Conservation (phyloP, 1,139 yeast species). For the Debaryomyces subglobosus region DNA sequence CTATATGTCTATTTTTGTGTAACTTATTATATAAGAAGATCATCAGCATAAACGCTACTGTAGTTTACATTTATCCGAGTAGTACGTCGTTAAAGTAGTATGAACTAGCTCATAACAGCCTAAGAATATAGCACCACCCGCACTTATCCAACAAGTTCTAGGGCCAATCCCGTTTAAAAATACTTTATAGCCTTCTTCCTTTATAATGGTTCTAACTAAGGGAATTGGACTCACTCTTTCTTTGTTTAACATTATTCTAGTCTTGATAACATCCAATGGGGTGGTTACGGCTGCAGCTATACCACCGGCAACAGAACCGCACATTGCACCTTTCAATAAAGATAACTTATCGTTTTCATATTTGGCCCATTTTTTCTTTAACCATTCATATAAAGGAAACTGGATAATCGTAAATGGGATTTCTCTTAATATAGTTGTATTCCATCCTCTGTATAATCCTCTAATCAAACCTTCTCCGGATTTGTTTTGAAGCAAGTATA, state of each 20-base stretch:
- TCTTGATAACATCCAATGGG: constrained; percentile 90
- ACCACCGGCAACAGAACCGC: constrained; percentile 96
- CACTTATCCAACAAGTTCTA: constrained; percentile 95
- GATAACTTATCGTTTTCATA: constrained; percentile 46
- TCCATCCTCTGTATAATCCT: constrained; percentile 92
- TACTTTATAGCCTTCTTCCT: constrained; percentile 68
- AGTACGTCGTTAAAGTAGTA: constrained; percentile 18
- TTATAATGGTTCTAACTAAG: constrained; percentile 50
- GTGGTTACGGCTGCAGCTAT: constrained; percentile 93
- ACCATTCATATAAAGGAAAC: constrained; percentile 86
- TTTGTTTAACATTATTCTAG: constrained; percentile 80
- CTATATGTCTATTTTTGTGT: constrained; percentile 4
- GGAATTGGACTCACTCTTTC: constrained; percentile 48
- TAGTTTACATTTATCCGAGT: not conserved
- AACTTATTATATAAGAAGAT: constrained; percentile 1
- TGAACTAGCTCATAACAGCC: constrained; percentile 88
- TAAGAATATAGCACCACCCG: constrained; percentile 96
- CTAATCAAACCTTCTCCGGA: constrained; percentile 76
- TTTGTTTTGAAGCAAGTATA: constrained; percentile 56
- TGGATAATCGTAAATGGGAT: constrained; percentile 95
- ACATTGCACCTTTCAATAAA: constrained; percentile 81
- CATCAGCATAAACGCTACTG: not conserved
- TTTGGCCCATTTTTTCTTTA: constrained; percentile 59
- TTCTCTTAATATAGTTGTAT: constrained; percentile 88
- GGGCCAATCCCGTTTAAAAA: constrained; percentile 90